phyloP scores from a whole-genome alignment of 176 grass and related monocot genomes.

The Lolium multiflorum region DNA sequence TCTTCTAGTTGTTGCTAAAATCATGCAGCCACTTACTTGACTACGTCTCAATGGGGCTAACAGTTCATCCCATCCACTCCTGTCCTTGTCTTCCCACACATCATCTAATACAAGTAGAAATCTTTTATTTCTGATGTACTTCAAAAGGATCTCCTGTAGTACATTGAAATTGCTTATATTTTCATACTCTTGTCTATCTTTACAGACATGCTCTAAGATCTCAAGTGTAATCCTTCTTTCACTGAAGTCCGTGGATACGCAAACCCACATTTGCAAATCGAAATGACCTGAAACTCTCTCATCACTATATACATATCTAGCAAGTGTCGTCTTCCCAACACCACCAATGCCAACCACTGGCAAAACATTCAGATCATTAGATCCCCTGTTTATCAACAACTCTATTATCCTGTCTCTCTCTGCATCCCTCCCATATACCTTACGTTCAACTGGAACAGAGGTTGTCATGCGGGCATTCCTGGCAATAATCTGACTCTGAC shows the following conservation, averaged over 20 bases:
- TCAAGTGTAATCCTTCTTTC: neutral
- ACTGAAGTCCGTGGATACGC: slow-evolving; percentile 26
- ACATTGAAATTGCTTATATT: neutral
- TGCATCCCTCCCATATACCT: slow-evolving; percentile 46
- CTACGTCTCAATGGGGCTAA: slow-evolving; percentile 42
- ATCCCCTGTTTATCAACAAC: neutral
- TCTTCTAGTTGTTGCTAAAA: slow-evolving; percentile 45
- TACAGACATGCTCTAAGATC: slow-evolving; percentile 25
- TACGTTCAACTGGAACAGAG: slow-evolving; percentile 26
- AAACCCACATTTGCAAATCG: slow-evolving; percentile 50
- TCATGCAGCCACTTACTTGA: slow-evolving; percentile 13
- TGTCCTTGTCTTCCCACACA: slow-evolving; percentile 44
- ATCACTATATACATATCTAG: slow-evolving; percentile 34
- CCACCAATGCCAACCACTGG: slow-evolving; percentile 53
- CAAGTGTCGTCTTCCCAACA: slow-evolving; percentile 54
- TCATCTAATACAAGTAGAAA: slow-evolving; percentile 55
- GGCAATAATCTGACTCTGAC: neutral
- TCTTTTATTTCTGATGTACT: slow-evolving; percentile 24
- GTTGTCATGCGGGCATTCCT: slow-evolving; percentile 16
- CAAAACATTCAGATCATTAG: slow-evolving; percentile 27
- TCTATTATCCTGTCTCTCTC: slow-evolving; percentile 44
- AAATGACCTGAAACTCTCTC: slow-evolving; percentile 33
- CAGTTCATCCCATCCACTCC: slow-evolving; percentile 18
- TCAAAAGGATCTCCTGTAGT: slow-evolving; percentile 6
- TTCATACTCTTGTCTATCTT: neutral